A percentile compares a stretch with the other conserved stretches of the same genome.
phyloP scores from a whole-genome alignment of 179 eudicot species.

The Vitellaria paradoxa region DNA sequence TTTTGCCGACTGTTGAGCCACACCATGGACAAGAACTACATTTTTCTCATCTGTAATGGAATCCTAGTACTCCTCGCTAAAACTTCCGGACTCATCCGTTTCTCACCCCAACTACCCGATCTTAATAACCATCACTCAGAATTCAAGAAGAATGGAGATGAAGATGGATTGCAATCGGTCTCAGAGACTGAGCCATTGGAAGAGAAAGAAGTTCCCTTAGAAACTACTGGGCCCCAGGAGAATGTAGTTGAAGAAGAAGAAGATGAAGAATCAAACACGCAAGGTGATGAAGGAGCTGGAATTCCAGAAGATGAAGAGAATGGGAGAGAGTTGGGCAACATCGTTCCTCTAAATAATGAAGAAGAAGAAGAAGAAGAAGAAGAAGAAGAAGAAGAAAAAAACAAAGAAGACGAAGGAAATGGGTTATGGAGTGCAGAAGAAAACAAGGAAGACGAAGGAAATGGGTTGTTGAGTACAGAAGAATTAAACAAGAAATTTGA shows the following conservation, averaged over 20 bases:
- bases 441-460: slow-evolving; percentile 17
- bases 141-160: not conserved
- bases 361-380: slow-evolving; percentile 1
- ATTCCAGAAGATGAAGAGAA: no score
- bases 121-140: not conserved
- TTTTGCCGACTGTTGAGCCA: slow-evolving; percentile 24
- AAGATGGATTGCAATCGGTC: not conserved
- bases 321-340: not conserved
- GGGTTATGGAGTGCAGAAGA: not conserved
- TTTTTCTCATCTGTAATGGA: slow-evolving; percentile 55
- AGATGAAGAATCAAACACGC: not conserved
- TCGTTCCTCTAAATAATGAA: no score
- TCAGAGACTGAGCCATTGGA: not conserved
- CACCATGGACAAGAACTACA: slow-evolving; percentile 38
- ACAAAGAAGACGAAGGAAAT: not conserved
- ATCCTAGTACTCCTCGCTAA: slow-evolving; percentile 43
- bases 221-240: not conserved
- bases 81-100: slow-evolving; percentile 21
- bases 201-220: not conserved
- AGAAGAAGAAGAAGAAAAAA: not conserved
- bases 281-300: slow-evolving; percentile 1
- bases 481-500: slow-evolving; percentile 54
- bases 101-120: not conserved
- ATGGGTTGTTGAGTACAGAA: slow-evolving; percentile 42
- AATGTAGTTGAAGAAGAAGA: slow-evolving; percentile 2